phyloP scores from a whole-genome alignment of 2,329 filamentous ascomycete species.

The Aspergillus aculeatinus region DNA sequence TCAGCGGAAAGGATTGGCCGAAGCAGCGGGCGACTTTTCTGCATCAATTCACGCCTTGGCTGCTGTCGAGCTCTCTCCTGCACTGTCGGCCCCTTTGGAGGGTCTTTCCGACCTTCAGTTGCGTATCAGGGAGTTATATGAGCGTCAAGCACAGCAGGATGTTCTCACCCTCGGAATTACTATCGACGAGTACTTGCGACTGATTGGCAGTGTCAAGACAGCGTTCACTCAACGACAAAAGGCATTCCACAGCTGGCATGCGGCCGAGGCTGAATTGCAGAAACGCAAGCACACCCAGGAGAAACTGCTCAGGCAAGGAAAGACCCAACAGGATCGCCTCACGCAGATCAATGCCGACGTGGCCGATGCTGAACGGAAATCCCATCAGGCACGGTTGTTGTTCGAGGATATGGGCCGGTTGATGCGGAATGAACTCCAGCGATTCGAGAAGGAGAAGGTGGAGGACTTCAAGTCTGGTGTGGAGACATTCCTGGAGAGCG shows the following conservation, averaged over 20 bases:
- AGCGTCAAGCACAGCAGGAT: conserved; percentile 95
- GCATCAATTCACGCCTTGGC: conserved; percentile 89
- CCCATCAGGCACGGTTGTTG: conserved; percentile 81
- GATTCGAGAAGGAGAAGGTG: conserved; percentile 96
- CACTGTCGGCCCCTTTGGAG: conserved; percentile 83
- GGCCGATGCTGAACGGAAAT: conserved; percentile 87
- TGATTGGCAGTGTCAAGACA: conserved; percentile 93
- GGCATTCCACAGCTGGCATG: conserved; percentile 91
- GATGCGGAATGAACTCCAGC: conserved; percentile 86
- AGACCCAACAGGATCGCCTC: conserved; percentile 91
- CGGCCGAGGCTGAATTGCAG: conserved; percentile 82
- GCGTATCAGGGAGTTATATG: conserved; percentile 91
- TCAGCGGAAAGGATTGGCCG: conserved; percentile 89
- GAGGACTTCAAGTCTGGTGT: conserved; percentile 98
- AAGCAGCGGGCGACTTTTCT: conserved; percentile 91
- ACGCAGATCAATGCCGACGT: conserved; percentile 92
- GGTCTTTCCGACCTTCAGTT: conserved; percentile 90
- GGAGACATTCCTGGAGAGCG: conserved; percentile 94
- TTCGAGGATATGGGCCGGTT: conserved; percentile 97
- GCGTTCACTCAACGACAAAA: conserved; percentile 92
- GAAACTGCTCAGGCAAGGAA: conserved; percentile 90
- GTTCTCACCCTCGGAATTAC: conserved; percentile 95
- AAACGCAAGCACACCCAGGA: conserved; percentile 89
- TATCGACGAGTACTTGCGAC: conserved; percentile 94
- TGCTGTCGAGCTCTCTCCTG: conserved; percentile 85